Evolutionary conservation across 2,329 filamentous ascomycete genomes (phyloP).

Genomic region (Cladosporium cucumerinum): DNA sequence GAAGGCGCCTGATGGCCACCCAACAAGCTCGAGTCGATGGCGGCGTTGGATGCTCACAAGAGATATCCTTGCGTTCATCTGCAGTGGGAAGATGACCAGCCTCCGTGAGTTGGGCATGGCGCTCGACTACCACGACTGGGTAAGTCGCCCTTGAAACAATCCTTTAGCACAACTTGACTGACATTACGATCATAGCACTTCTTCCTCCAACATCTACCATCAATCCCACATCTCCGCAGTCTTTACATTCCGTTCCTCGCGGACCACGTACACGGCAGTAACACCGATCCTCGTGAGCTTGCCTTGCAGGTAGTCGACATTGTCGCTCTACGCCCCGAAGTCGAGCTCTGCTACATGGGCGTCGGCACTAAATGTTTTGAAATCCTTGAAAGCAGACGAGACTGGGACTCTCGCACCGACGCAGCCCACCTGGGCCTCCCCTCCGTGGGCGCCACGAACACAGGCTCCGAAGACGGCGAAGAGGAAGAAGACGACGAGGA

Average conservation of each 20-base stretch:
- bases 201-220: constrained; percentile 71
- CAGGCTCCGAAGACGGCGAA: constrained; percentile 22
- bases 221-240: constrained; percentile 66
- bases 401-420: constrained; percentile 32
- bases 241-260: constrained; percentile 68
- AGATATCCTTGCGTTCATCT: constrained; percentile 69
- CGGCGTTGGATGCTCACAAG: constrained; percentile 67
- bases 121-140: constrained; percentile 75
- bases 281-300: constrained; percentile 63
- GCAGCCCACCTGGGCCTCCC: neutral
- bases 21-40: constrained; percentile 50
- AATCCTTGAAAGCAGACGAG: constrained; percentile 62
- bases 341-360: constrained; percentile 74
- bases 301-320: constrained; percentile 76
- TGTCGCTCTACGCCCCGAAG: constrained; percentile 69
- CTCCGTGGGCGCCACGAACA: constrained; percentile 22
- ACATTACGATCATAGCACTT: constrained; percentile 56
- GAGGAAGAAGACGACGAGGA: constrained; percentile 43
- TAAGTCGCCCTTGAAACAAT: constrained; percentile 44
- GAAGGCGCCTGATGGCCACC: constrained; percentile 45
- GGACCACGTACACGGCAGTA: constrained; percentile 55
- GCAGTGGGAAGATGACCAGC: constrained; percentile 69
- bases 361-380: constrained; percentile 78
- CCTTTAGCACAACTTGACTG: neutral
- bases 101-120: constrained; percentile 69